Conservation (phyloP, 164 flowering plant species). For the Vitis cinerea region DNA sequence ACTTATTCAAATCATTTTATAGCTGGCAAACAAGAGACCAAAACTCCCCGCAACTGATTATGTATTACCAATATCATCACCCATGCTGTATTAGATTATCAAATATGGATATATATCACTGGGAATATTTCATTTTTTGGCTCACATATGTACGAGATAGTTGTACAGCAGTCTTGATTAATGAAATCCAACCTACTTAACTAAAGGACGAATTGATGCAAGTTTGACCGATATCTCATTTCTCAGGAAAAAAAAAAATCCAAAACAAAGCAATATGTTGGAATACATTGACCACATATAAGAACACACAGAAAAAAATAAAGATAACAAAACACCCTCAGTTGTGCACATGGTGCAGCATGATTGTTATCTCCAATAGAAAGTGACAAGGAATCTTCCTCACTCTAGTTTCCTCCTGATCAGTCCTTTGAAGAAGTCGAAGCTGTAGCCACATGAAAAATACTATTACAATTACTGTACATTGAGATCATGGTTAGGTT, state of each 20-base stretch:
- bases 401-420: constrained; percentile 57
- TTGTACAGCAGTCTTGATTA: background rate
- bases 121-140: background rate
- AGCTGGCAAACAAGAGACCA: background rate
- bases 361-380: constrained; percentile 9
- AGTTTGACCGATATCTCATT: background rate
- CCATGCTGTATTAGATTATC: no score
- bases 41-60: background rate
- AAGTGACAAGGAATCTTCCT: constrained; percentile 20
- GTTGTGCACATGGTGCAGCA: constrained; percentile 12
- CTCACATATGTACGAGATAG: background rate
- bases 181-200: background rate
- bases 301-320: background rate
- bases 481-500: background rate
- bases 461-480: background rate
- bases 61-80: no score
- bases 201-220: background rate
- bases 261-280: background rate
- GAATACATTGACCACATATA: constrained; percentile 1
- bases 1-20: background rate
- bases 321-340: background rate
- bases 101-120: background rate
- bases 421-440: constrained; percentile 83
- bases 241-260: background rate
- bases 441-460: constrained; percentile 40